phyloP scores from a whole-genome alignment of 805 yeast species.

The Saccharomycopsis synnaedendra region DNA sequence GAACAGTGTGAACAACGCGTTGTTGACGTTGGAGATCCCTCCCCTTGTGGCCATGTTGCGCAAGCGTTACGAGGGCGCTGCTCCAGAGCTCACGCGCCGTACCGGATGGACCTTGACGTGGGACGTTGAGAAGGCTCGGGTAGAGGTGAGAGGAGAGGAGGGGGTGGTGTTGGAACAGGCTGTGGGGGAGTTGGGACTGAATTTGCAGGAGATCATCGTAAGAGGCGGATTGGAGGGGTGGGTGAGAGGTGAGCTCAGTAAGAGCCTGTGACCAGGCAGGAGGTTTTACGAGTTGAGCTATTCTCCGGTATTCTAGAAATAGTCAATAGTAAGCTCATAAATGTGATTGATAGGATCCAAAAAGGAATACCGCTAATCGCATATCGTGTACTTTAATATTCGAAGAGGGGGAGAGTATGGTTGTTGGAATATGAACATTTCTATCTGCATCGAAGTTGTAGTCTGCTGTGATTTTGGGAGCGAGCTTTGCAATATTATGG shows the following conservation, averaged over 20 bases:
- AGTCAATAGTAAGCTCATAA: too few species aligned
- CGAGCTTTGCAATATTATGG: too few species aligned
- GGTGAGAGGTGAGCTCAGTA: slow-evolving; percentile 64
- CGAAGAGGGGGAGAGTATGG: too few species aligned
- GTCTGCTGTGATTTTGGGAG: too few species aligned
- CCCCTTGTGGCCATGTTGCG: slow-evolving; percentile 69
- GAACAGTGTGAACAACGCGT: slow-evolving; percentile 93
- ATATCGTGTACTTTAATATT: too few species aligned
- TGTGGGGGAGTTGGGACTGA: slow-evolving; percentile 93
- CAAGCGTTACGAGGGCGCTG: slow-evolving; percentile 41
- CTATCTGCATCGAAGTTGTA: too few species aligned
- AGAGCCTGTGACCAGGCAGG: not conserved
- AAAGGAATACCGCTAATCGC: too few species aligned
- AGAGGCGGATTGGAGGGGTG: slow-evolving; percentile 98
- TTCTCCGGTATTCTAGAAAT: too few species aligned
- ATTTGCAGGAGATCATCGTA: slow-evolving; percentile 91
- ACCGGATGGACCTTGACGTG: slow-evolving; percentile 89
- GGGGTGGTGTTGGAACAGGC: slow-evolving; percentile 64
- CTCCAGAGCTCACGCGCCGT: slow-evolving; percentile 76
- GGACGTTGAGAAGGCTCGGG: slow-evolving; percentile 83
- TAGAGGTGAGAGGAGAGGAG: slow-evolving; percentile 51
- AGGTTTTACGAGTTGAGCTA: too few species aligned
- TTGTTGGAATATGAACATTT: too few species aligned
- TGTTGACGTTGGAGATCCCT: slow-evolving; percentile 89
- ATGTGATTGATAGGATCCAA: too few species aligned